Conservation (phyloP, 2,329 filamentous ascomycete species). For the Aureobasidium sp. region DNA sequence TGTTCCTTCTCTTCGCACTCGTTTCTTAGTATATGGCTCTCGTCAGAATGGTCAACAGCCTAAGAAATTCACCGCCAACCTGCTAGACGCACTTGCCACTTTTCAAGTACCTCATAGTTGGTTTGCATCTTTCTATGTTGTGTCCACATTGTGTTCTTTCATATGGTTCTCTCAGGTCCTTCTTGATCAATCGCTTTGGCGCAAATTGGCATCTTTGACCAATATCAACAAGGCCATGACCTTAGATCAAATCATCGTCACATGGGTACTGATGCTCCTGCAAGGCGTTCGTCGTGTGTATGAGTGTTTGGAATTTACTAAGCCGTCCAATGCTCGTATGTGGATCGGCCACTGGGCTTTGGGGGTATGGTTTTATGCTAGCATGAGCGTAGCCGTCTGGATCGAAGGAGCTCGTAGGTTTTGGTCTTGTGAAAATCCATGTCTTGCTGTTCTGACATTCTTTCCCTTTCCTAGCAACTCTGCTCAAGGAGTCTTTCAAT, state of each 20-base stretch:
- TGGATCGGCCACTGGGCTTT: slow-evolving; percentile 76
- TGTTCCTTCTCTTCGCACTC: slow-evolving; percentile 44
- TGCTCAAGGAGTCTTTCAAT: slow-evolving; percentile 30
- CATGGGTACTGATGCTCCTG: slow-evolving; percentile 65
- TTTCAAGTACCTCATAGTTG: slow-evolving; percentile 74
- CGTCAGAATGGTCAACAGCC: slow-evolving; percentile 29
- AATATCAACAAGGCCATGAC: slow-evolving; percentile 44
- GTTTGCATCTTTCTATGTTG: slow-evolving; percentile 81
- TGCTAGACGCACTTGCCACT: slow-evolving; percentile 42
- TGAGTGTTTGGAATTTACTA: slow-evolving; percentile 62
- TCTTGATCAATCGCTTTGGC: slow-evolving; percentile 48
- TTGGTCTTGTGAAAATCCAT: background rate
- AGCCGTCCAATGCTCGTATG: slow-evolving; percentile 69
- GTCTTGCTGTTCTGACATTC: slow-evolving; percentile 13
- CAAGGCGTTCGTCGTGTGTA: slow-evolving; percentile 71
- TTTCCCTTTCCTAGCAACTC: slow-evolving; percentile 19
- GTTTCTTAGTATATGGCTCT: slow-evolving; percentile 56
- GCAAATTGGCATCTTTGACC: slow-evolving; percentile 33
- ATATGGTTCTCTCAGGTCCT: slow-evolving; percentile 67
- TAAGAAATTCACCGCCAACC: background rate
- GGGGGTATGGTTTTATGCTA: slow-evolving; percentile 69
- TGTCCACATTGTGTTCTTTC: slow-evolving; percentile 60
- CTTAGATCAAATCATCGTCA: slow-evolving; percentile 54
- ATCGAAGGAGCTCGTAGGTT: slow-evolving; percentile 67
- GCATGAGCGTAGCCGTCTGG: slow-evolving; percentile 71